phyloP scores from a whole-genome alignment of 2,329 filamentous ascomycete species.

The Fusarium sp. region DNA sequence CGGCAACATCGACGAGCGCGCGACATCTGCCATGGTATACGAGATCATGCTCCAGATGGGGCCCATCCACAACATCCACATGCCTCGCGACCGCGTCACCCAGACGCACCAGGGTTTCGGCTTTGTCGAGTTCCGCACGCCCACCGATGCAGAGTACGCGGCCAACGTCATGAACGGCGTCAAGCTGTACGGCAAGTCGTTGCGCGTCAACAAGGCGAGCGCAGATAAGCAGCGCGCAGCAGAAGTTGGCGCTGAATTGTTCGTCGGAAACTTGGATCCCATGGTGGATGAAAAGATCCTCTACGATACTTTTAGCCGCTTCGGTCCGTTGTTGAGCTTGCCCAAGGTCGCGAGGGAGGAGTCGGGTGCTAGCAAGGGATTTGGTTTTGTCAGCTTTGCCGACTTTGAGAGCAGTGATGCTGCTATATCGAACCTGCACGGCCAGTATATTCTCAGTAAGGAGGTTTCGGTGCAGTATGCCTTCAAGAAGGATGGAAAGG shows the following conservation, averaged over 20 bases:
- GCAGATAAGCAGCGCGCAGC: constrained; percentile 95
- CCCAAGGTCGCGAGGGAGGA: constrained; percentile 96
- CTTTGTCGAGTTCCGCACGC: constrained; percentile 97
- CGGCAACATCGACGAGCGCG: constrained; percentile 97
- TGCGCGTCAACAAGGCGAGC: constrained; percentile 92
- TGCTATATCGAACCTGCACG: constrained; percentile 92
- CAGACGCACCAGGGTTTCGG: constrained; percentile 98
- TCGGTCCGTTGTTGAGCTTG: constrained; percentile 84
- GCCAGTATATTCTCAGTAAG: constrained; percentile 97
- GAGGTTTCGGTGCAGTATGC: constrained; percentile 97
- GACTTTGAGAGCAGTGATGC: constrained; percentile 95
- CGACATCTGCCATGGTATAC: constrained; percentile 90
- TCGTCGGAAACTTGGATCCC: constrained; percentile 93
- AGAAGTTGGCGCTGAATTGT: constrained; percentile 96
- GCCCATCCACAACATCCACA: constrained; percentile 96
- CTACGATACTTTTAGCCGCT: constrained; percentile 93
- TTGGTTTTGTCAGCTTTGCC: constrained; percentile 93
- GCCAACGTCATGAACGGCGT: constrained; percentile 97
- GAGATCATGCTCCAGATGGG: constrained; percentile 99
- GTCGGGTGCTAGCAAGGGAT: constrained; percentile 89
- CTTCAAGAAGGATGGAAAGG: constrained; percentile 99
- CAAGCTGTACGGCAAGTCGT: constrained; percentile 90
- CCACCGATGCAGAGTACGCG: constrained; percentile 96
- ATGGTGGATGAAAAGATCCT: constrained; percentile 96
- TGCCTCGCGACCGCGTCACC: constrained; percentile 97